Evolutionary conservation across 257 asterid species (phyloP).

Genomic region (Parsonsia alboflavescens): DNA sequence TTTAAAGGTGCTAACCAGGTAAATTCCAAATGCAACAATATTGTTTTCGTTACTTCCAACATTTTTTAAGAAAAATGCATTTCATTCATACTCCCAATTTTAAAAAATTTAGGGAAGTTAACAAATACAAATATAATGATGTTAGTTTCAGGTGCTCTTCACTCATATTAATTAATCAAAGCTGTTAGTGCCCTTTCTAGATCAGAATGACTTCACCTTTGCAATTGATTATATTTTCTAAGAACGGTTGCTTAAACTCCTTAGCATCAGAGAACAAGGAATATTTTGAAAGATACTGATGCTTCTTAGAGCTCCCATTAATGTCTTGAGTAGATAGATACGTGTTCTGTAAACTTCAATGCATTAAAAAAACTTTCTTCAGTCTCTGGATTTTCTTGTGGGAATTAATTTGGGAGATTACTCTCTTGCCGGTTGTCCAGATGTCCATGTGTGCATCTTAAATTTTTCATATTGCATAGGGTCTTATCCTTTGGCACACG

Average conservation of each 20-base stretch:
- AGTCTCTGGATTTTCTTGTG: background rate
- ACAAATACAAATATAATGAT: background rate
- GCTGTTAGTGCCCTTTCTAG: background rate
- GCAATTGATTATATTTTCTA: background rate
- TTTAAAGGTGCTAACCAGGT: conserved; percentile 90
- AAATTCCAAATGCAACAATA: background rate
- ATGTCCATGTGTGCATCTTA: background rate
- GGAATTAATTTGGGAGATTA: background rate
- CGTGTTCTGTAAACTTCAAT: background rate
- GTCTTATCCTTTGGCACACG: background rate
- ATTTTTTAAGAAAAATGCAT: background rate
- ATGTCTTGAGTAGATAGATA: background rate
- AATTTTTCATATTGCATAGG: background rate
- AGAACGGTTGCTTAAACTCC: background rate
- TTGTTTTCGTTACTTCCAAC: background rate
- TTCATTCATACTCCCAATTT: conserved; percentile 4
- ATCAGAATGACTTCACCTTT: background rate
- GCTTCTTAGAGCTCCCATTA: background rate
- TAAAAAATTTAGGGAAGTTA: background rate
- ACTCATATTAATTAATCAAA: background rate
- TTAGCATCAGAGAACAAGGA: background rate
- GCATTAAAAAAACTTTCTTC: background rate
- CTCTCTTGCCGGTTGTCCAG: background rate
- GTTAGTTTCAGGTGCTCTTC: background rate
- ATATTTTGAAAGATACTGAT: background rate